Percentiles rank a stretch among this genome's conserved stretches.
Evolutionary conservation across 2,329 filamentous ascomycete genomes (phyloP).

Genomic region (Pseudopyrenochaeta lycopersici): DNA sequence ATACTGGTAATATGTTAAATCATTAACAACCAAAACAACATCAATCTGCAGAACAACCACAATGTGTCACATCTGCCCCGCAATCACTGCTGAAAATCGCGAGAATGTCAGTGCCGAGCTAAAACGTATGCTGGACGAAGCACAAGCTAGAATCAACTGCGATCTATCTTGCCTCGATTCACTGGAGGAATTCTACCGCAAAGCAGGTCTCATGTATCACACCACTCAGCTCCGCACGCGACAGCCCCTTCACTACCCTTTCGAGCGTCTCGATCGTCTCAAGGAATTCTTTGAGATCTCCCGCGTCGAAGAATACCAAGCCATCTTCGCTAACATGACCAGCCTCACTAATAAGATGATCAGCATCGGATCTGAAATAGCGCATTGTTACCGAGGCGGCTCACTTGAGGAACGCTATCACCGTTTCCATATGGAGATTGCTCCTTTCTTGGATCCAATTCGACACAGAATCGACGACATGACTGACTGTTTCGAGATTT

Average conservation of each 20-base stretch:
- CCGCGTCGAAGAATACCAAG: neutral
- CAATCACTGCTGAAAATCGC: too few species aligned
- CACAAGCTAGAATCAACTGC: too few species aligned
- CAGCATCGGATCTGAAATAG: neutral
- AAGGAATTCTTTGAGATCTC: conserved; percentile 6
- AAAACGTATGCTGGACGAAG: too few species aligned
- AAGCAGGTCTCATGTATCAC: conserved; percentile 3
- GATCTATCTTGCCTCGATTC: neutral
- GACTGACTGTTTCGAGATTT: neutral
- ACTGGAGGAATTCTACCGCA: conserved; percentile 6
- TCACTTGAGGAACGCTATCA: neutral
- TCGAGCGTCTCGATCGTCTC: neutral
- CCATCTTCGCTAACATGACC: neutral
- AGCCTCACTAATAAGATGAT: neutral
- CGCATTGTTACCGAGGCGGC: neutral
- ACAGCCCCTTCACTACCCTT: neutral
- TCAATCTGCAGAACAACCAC: too few species aligned
- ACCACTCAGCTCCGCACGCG: neutral
- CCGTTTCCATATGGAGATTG: neutral
- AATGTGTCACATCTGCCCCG: too few species aligned
- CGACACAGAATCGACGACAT: neutral
- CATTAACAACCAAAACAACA: too few species aligned
- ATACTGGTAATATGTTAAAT: too few species aligned
- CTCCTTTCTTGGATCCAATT: neutral
- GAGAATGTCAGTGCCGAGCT: too few species aligned